Percentiles rank a stretch among this genome's conserved stretches.
phyloP scores from a whole-genome alignment of 495 filamentous ascomycete genomes.

The Aspergillus wentii region DNA sequence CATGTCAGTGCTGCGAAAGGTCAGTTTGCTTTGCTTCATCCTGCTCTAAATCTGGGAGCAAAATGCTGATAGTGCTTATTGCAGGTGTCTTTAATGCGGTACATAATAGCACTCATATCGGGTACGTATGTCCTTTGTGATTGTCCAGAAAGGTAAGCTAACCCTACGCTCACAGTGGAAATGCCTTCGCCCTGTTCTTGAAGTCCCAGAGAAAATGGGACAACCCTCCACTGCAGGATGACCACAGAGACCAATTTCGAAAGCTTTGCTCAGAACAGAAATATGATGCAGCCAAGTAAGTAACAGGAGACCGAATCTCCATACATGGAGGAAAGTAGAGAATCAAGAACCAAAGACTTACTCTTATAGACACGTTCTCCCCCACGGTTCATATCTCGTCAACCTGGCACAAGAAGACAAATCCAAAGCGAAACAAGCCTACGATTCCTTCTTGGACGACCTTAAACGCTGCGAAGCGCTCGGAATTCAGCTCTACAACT shows the following conservation, averaged over 20 bases:
- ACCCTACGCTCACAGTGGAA: slow-evolving; percentile 50
- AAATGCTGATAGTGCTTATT: background rate
- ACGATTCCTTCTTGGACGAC: slow-evolving; percentile 82
- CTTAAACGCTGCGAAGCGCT: slow-evolving; percentile 82
- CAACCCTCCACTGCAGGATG: slow-evolving; percentile 69
- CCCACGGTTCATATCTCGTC: slow-evolving; percentile 93
- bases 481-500: slow-evolving; percentile 89
- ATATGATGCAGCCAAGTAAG: slow-evolving; percentile 61
- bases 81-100: slow-evolving; percentile 85
- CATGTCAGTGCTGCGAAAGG: slow-evolving; percentile 89
- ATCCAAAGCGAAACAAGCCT: slow-evolving; percentile 80
- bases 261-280: slow-evolving; percentile 59
- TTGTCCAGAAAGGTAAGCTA: slow-evolving; percentile 4
- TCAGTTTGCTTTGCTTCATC: slow-evolving; percentile 23
- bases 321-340: no score
- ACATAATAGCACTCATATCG: slow-evolving; percentile 72
- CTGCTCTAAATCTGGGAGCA: background rate
- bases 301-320: background rate
- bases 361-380: slow-evolving; percentile 59
- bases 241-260: slow-evolving; percentile 63
- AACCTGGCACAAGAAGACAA: slow-evolving; percentile 84
- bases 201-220: slow-evolving; percentile 95
- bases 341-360: no score
- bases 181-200: slow-evolving; percentile 89
- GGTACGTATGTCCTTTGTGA: slow-evolving; percentile 24